Percentiles rank a stretch among this genome's conserved stretches.
These are phyloP conservation scores for Fistulifera pelliculosa DNA, from an alignment of 108 stramenopile species.

Conservation along the genomic window DNA sequence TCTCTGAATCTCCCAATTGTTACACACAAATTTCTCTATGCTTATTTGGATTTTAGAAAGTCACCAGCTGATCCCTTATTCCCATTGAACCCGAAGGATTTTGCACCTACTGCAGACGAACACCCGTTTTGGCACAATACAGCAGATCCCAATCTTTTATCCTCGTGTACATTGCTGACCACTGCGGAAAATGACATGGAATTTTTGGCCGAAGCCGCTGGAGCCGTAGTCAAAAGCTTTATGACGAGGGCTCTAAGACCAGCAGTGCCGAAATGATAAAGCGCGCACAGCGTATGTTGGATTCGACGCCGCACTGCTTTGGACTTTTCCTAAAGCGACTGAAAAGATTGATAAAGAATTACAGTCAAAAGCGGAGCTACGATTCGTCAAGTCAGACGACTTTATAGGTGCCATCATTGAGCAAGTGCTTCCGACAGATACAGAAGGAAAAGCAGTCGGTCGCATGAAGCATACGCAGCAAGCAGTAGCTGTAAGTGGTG, in stretches of 20 bases:
- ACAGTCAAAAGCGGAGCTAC: too few relatives aligned
- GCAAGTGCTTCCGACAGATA: too few relatives aligned
- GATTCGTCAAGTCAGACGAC: too few relatives aligned
- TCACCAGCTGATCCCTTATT: background rate
- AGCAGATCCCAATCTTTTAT: constrained; percentile 8
- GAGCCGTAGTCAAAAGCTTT: constrained; percentile 2
- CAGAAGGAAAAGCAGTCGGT: too few relatives aligned
- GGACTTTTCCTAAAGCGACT: too few relatives aligned
- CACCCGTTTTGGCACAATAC: constrained; percentile 11
- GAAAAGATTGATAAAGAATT: too few relatives aligned
- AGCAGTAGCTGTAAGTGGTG: too few relatives aligned
- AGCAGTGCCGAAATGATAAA: too few relatives aligned
- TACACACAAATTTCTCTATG: background rate
- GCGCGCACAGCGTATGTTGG: too few relatives aligned
- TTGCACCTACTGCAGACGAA: background rate
- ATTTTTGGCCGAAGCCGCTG: constrained; percentile 4
- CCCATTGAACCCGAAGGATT: constrained; percentile 11
- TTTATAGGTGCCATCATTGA: too few relatives aligned
- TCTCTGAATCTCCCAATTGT: constrained; percentile 8
- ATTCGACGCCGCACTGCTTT: too few relatives aligned
- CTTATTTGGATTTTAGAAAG: constrained; percentile 3
- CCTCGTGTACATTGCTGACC: constrained; percentile 8
- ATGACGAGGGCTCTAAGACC: background rate
- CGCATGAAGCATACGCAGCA: too few relatives aligned
- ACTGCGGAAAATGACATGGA: constrained; percentile 7